Evolutionary conservation across 2,329 filamentous ascomycete species (phyloP), one percentile per base, ranked within the genome.

Genomic region (Colletotrichum tofieldiae): DNA sequence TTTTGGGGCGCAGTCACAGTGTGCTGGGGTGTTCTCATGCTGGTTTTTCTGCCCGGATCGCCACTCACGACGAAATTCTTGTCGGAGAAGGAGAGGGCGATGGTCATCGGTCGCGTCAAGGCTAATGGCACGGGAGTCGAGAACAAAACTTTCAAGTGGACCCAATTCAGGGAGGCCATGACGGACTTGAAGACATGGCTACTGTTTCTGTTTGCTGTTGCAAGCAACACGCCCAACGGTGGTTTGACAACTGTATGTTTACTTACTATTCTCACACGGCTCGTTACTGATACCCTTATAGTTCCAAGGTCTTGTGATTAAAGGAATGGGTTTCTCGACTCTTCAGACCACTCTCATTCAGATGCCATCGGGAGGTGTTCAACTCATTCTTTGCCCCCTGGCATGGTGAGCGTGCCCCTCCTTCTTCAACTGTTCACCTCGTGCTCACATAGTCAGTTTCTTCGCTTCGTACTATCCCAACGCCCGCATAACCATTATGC

Each of bases 51-150:
- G 1, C 65, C 65, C 8, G 89, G 91, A 77, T 87, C 88, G 77
- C 89, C 91, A 72, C 85, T 92, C 23, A 78, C 84, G 0, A 86
- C 87, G 0, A 87, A 87, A 1, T 69, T 65, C 0, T 5, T 96
- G 39, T 92, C 84, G 4, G 87, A 92, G 63, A 86, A 90, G 58
- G 93, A 96, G 75, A 89, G 90, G 18, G 79, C 90, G 0, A 85
- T 94, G 52, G 92, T 92, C 0, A 83, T 95, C 26, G 93, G 94
- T 74, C 87, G 93, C 0, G 89, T 96, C 6, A 86, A 93, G 0
- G 86, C 90, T 37, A 96, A 96, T 75, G 90, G 94, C 77, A 93
- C 93, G 72, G 93, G 93, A 0, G 91, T 93, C n/a, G 92, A 91
- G 2, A 93, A 90, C 74, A 90, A 91, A 74, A 86, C 93, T 74